Percentiles rank a stretch among this genome's conserved stretches.
Evolutionary conservation across 345 rosid genomes (phyloP).

Genomic region (Alliaria petiolata): DNA sequence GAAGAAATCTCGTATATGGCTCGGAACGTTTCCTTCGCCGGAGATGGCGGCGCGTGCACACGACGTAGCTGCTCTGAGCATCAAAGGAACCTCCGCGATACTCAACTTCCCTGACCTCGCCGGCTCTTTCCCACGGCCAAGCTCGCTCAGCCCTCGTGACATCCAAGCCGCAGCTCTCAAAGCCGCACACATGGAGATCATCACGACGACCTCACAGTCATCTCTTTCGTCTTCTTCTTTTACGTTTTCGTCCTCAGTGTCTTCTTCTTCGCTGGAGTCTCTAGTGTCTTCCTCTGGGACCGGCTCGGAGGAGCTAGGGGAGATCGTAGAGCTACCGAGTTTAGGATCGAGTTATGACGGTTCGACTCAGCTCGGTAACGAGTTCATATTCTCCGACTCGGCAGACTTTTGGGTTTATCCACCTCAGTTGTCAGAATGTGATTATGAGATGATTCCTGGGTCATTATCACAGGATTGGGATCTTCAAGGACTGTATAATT

Average conservation of each 20-base stretch:
- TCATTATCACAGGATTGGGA: conserved; percentile 24
- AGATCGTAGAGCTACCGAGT: conserved; percentile 79
- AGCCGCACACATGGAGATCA: conserved; percentile 73
- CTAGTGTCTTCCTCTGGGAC: conserved; percentile 38
- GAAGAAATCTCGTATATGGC: conserved; percentile 93
- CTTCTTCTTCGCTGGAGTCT: conserved; percentile 43
- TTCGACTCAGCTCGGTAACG: conserved; percentile 34
- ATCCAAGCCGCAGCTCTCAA: conserved; percentile 85
- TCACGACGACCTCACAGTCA: conserved; percentile 32
- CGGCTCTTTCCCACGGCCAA: conserved; percentile 66
- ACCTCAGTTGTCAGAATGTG: conserved; percentile 42
- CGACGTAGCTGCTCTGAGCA: conserved; percentile 84
- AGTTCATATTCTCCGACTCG: conserved; percentile 49
- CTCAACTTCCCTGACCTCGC: conserved; percentile 90
- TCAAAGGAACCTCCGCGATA: conserved; percentile 76
- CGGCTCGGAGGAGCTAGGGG: conserved; percentile 58
- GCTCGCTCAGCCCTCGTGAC: conserved; percentile 72
- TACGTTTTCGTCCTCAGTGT: conserved; percentile 25
- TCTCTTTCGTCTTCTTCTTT: conserved; percentile 24
- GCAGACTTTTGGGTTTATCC: conserved; percentile 41
- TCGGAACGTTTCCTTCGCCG: conserved; percentile 83
- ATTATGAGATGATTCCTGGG: conserved; percentile 32
- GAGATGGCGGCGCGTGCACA: conserved; percentile 99
- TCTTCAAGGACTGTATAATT: conserved; percentile 27
- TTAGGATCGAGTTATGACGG: conserved; percentile 53